Conservation (phyloP, 768 basidiomycete species). For the Gloeopeniophorella convolvens region DNA sequence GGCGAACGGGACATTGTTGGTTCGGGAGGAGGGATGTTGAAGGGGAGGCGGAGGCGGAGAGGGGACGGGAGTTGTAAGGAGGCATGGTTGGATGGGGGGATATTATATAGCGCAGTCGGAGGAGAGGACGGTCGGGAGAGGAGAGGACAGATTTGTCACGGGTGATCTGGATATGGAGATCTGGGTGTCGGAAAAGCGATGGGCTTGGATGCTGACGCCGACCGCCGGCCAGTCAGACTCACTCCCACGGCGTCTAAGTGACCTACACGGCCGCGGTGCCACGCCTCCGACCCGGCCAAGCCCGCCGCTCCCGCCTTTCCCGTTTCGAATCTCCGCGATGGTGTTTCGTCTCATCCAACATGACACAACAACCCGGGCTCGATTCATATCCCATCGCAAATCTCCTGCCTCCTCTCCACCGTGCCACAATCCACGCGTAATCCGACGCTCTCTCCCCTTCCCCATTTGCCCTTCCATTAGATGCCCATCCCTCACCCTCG, state of each 20-base stretch:
- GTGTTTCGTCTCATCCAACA: neutral
- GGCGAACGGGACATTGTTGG: constrained; percentile 27
- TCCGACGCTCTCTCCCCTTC: neutral
- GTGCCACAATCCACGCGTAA: constrained; percentile 2
- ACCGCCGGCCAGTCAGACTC: neutral
- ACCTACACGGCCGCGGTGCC: neutral
- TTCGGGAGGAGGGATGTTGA: constrained; percentile 5
- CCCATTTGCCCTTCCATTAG: neutral
- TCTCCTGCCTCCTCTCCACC: neutral
- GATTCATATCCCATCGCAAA: constrained; percentile 1
- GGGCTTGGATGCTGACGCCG: neutral
- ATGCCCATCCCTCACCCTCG: neutral
- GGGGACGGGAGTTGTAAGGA: constrained; percentile 9
- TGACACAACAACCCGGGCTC: constrained; percentile 8
- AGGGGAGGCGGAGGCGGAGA: constrained; percentile 14
- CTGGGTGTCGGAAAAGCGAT: neutral
- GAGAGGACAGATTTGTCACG: constrained; percentile 10
- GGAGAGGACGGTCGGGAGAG: constrained; percentile 22
- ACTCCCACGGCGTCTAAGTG: too few relatives aligned
- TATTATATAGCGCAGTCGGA: constrained; percentile 29
- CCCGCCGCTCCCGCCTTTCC: neutral
- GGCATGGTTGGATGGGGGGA: neutral
- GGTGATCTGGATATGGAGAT: too few relatives aligned
- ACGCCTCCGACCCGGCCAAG: constrained; percentile 4
- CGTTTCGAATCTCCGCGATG: constrained; percentile 10